Evolutionary conservation across 2,329 filamentous ascomycete genomes (phyloP).

Genomic region (Colletotrichum sp.): DNA sequence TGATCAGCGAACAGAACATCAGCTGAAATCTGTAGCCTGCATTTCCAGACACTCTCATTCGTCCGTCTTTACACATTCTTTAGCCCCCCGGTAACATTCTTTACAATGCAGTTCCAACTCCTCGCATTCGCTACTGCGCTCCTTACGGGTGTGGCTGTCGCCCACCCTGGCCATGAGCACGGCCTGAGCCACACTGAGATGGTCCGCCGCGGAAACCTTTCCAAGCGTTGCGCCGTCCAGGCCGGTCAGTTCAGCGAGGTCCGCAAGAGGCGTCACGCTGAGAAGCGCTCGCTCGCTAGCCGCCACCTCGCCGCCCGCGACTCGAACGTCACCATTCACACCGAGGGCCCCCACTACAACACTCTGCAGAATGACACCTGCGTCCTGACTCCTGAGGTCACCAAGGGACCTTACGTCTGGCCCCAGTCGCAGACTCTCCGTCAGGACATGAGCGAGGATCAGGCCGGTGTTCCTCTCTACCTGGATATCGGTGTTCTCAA

Average conservation of each 20-base stretch:
- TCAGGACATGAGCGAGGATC: slow-evolving; percentile 48
- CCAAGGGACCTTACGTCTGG: slow-evolving; percentile 27
- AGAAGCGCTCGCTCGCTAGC: slow-evolving; percentile 12
- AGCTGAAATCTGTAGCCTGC: neutral
- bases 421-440: slow-evolving; percentile 48
- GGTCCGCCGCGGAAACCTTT: slow-evolving; percentile 2
- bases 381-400: slow-evolving; percentile 8
- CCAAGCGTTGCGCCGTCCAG: slow-evolving; percentile 1
- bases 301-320: neutral
- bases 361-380: slow-evolving; percentile 27
- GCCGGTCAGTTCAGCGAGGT: slow-evolving; percentile 3
- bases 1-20: neutral
- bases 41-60: neutral
- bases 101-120: slow-evolving; percentile 5
- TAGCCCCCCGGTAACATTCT: neutral
- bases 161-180: slow-evolving; percentile 54
- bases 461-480: slow-evolving; percentile 47
- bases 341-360: slow-evolving; percentile 9
- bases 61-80: neutral
- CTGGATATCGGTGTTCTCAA: slow-evolving; percentile 28
- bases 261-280: slow-evolving; percentile 5
- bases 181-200: slow-evolving; percentile 8
- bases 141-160: slow-evolving; percentile 22
- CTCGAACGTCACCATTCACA: slow-evolving; percentile 6
- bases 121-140: neutral